Base-by-base conservation (phyloP, 306 rosid genomes). In the Prinsepia uniflora region DNA sequence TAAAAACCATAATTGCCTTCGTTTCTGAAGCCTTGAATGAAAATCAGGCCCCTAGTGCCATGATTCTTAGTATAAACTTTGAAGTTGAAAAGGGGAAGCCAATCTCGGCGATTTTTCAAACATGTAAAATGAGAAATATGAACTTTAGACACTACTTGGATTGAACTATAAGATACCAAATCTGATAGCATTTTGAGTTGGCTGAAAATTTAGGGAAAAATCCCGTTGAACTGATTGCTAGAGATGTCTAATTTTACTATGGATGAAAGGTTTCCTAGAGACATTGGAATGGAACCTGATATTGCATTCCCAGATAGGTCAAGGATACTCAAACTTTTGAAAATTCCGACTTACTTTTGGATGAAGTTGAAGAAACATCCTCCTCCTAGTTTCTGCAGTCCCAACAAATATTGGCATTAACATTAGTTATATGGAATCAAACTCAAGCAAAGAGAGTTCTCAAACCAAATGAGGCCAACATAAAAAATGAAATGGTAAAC, bases 21-120 rank as follows among this genome's bases (percentile, higher is more conserved):
- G 75, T 6, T 2, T 12, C 76, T 39, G 63, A 14, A 85, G 68
- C 86, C 89, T 82, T 30, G n/a, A 5, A 17, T 84, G 86, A 68
- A 85, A 74, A 11, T 72, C 56, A 5, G 73, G 79, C 9, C 81
- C 84, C 15, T 80, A 10, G 42, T 48, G 57, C 52, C 73, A 82
- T 18, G 53, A 76, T 42, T 67, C 81, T 48, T 77, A 17, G 0
- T 0, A 1, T 62, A 79, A 57, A 12, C 11, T 2, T 4, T 19
- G 30, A 40, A 84, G 83, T 63, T 81, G 68, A 76, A 82, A 79
- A 3, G 78, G 79, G 0, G 75, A 78, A 67, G 17, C 82, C 82
- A 78, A 5, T 13, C 52, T 9, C 40, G n/a, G 42, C 49, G 10
- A 4, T 65, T 67, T 17, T 50, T 34, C 19, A 66, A 6, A 41